These are phyloP conservation scores for Pseudonitzschia delicatissima DNA, from an alignment of 108 stramenopile species.

Conservation along the genomic window DNA sequence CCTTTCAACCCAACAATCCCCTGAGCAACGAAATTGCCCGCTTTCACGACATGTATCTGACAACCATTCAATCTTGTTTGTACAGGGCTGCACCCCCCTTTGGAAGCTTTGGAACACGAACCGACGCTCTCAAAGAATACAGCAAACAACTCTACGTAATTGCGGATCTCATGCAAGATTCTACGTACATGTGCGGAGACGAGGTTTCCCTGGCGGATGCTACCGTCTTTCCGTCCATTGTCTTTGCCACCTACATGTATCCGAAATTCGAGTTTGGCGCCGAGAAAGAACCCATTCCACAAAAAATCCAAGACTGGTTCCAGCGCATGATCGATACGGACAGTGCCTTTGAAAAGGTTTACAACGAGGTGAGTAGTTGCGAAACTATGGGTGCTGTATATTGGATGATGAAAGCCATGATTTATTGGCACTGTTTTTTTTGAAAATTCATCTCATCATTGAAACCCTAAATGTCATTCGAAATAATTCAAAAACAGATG, in stretches of 20 bases:
- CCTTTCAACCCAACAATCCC: slow-evolving; percentile 84
- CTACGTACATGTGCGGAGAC: slow-evolving; percentile 77
- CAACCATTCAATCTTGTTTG: slow-evolving; percentile 88
- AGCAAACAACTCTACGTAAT: slow-evolving; percentile 68
- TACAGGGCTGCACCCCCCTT: slow-evolving; percentile 87
- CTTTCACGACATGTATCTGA: slow-evolving; percentile 91
- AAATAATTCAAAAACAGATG: slow-evolving; percentile 18
- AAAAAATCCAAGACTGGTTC: slow-evolving; percentile 64
- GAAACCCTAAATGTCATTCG: background rate
- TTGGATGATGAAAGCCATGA: slow-evolving; percentile 12
- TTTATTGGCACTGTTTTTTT: slow-evolving; percentile 24
- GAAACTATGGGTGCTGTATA: background rate
- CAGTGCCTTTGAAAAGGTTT: slow-evolving; percentile 58
- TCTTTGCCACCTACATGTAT: slow-evolving; percentile 87
- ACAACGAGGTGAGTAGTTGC: slow-evolving; percentile 70
- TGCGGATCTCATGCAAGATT: slow-evolving; percentile 56
- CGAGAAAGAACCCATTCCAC: slow-evolving; percentile 33
- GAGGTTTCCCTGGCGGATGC: slow-evolving; percentile 94
- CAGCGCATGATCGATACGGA: slow-evolving; percentile 58
- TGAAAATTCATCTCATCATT: background rate
- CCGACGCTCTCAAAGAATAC: slow-evolving; percentile 76
- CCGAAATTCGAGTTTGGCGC: slow-evolving; percentile 79
- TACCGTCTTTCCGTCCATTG: slow-evolving; percentile 81
- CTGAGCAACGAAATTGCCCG: slow-evolving; percentile 80
- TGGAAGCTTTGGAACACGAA: slow-evolving; percentile 72